phyloP scores from a whole-genome alignment of 345 rosid genomes.

The Stellera chamaejasme region DNA sequence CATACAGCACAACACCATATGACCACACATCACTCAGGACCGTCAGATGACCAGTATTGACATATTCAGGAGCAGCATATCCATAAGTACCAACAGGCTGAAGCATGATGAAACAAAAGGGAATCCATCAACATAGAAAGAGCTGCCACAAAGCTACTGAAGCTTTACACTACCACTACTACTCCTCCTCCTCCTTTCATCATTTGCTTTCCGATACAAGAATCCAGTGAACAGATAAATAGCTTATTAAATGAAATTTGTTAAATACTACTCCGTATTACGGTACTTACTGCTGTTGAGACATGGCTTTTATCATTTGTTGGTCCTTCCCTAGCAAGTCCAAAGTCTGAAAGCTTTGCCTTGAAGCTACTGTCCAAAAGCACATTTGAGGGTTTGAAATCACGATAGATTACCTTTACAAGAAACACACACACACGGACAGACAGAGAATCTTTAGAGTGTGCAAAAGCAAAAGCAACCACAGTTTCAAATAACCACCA shows the following conservation, averaged over 20 bases:
- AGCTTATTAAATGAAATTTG: too few relatives aligned
- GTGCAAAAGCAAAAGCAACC: too few relatives aligned
- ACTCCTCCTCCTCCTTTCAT: too few relatives aligned
- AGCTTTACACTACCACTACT: too few relatives aligned
- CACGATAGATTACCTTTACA: conserved; percentile 81
- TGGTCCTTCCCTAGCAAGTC: conserved; percentile 97
- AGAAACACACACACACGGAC: not conserved
- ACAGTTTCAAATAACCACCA: too few relatives aligned
- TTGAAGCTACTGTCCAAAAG: conserved; percentile 54
- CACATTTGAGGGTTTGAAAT: conserved; percentile 85
- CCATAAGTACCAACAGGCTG: conserved; percentile 92
- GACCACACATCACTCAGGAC: conserved; percentile 66
- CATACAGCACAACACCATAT: conserved; percentile 89
- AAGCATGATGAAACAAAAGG: not conserved
- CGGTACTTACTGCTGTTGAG: conserved; percentile 51
- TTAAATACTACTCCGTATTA: too few relatives aligned
- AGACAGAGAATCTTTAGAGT: not conserved
- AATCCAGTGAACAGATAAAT: too few relatives aligned
- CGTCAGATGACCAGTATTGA: conserved; percentile 81
- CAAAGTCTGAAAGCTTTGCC: conserved; percentile 87
- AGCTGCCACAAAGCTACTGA: too few relatives aligned
- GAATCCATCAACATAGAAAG: too few relatives aligned
- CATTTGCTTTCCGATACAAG: too few relatives aligned
- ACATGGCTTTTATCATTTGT: conserved; percentile 68
- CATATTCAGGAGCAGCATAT: conserved; percentile 91